phyloP scores from a whole-genome alignment of 306 rosid genomes.

The Ormosia semicastrata region DNA sequence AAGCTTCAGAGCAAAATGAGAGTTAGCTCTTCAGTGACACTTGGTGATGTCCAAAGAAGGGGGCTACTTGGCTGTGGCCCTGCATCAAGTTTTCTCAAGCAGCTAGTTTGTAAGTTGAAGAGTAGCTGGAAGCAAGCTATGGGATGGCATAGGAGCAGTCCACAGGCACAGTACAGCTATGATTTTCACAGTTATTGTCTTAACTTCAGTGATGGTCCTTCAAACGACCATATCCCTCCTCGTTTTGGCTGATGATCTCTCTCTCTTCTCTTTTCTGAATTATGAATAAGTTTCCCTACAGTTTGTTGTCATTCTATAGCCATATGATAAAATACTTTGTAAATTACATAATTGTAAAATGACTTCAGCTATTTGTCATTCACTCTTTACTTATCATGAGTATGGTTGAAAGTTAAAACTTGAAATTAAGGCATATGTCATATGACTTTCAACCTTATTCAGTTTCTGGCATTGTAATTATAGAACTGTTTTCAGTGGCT shows the following conservation, averaged over 20 bases:
- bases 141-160: constrained; percentile 32
- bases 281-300: not conserved
- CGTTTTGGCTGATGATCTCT: not conserved
- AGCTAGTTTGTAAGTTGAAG: constrained; percentile 49
- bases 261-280: not conserved
- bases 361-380: not conserved
- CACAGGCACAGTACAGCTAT: constrained; percentile 41
- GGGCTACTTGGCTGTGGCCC: constrained; percentile 20
- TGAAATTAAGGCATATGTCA: not conserved
- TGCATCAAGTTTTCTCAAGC: constrained; percentile 33
- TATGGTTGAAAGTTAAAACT: not conserved
- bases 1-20: constrained; percentile 40
- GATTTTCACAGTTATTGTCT: constrained; percentile 67
- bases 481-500: not conserved
- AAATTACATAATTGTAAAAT: not conserved
- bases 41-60: constrained; percentile 37
- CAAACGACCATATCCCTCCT: constrained; percentile 13
- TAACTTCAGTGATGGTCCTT: constrained; percentile 64
- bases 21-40: constrained; percentile 38
- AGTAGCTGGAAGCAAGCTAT: constrained; percentile 52
- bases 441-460: not conserved
- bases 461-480: not conserved
- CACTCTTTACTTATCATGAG: not conserved
- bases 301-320: not conserved
- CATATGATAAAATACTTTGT: not conserved